phyloP scores from a whole-genome alignment of 2,329 filamentous ascomycete genomes.

The Aspergillus nomiae region DNA sequence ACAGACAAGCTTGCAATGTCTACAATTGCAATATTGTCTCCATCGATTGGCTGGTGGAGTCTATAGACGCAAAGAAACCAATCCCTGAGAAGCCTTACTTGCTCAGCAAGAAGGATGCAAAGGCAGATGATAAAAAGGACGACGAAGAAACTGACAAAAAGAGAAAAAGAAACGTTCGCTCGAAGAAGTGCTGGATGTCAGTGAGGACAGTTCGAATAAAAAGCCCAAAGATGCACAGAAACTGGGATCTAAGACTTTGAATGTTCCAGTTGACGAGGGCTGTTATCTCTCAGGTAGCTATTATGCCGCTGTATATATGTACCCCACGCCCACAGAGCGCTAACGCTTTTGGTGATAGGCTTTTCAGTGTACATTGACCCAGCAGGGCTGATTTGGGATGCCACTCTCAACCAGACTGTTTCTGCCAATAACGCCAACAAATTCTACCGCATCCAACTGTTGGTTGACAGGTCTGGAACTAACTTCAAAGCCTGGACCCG shows the following conservation, averaged over 20 bases:
- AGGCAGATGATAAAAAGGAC: slow-evolving; percentile 10
- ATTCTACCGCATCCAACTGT: slow-evolving; percentile 74
- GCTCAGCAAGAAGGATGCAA: slow-evolving; percentile 23
- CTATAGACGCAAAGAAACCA: slow-evolving; percentile 45
- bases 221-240: slow-evolving; percentile 50
- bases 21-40: slow-evolving; percentile 58
- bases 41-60: slow-evolving; percentile 65
- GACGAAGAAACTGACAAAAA: slow-evolving; percentile 32
- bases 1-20: slow-evolving; percentile 48
- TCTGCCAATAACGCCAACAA: slow-evolving; percentile 75
- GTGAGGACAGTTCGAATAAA: slow-evolving; percentile 16
- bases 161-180: slow-evolving; percentile 34
- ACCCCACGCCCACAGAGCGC: neutral
- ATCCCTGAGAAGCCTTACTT: slow-evolving; percentile 43
- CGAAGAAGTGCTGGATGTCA: slow-evolving; percentile 21
- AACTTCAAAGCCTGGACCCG: slow-evolving; percentile 69
- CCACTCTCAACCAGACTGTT: slow-evolving; percentile 77
- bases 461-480: slow-evolving; percentile 30
- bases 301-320: neutral
- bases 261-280: slow-evolving; percentile 51
- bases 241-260: slow-evolving; percentile 43
- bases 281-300: slow-evolving; percentile 15
- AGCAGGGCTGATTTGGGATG: slow-evolving; percentile 71
- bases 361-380: slow-evolving; percentile 65
- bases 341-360: neutral